Conservation (phyloP, 345 rosid genomes). For the Turnera subulata region DNA sequence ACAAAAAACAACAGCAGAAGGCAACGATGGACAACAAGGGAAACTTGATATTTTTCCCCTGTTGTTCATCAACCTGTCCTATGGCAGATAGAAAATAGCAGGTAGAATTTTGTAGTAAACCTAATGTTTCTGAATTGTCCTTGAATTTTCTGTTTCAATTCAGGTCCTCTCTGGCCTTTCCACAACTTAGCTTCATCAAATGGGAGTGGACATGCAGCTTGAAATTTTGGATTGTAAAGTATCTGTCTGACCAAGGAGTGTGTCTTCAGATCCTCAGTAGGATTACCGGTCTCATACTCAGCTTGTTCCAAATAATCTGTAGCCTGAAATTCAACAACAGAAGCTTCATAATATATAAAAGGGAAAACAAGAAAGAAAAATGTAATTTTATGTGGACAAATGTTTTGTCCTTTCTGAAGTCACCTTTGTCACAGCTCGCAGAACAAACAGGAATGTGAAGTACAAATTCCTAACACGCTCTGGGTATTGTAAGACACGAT, state of each 20-base stretch:
- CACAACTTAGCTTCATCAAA: slow-evolving; percentile 96
- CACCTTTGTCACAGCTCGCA: slow-evolving; percentile 87
- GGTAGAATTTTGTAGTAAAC: slow-evolving; percentile 31
- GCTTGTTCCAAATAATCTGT: slow-evolving; percentile 81
- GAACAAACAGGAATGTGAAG: slow-evolving; percentile 89
- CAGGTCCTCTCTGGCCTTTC: slow-evolving; percentile 95
- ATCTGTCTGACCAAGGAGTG: slow-evolving; percentile 77
- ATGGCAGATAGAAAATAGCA: background rate
- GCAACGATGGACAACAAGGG: no score
- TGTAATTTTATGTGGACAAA: no score
- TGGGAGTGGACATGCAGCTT: slow-evolving; percentile 91
- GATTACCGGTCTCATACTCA: slow-evolving; percentile 78
- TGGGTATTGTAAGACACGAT: slow-evolving; percentile 79
- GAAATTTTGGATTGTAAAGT: slow-evolving; percentile 61
- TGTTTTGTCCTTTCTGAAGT: slow-evolving; percentile 2
- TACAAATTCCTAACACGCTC: slow-evolving; percentile 85
- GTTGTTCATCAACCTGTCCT: no score
- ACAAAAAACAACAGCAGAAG: background rate
- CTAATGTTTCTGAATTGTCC: slow-evolving; percentile 90
- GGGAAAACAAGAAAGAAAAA: no score
- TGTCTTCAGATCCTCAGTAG: slow-evolving; percentile 73
- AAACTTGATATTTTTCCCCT: background rate
- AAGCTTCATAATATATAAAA: background rate
- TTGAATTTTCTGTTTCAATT: slow-evolving; percentile 76
- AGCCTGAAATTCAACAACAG: slow-evolving; percentile 43